Conservation (phyloP, 331 rosid species). For the Quercus phellos region DNA sequence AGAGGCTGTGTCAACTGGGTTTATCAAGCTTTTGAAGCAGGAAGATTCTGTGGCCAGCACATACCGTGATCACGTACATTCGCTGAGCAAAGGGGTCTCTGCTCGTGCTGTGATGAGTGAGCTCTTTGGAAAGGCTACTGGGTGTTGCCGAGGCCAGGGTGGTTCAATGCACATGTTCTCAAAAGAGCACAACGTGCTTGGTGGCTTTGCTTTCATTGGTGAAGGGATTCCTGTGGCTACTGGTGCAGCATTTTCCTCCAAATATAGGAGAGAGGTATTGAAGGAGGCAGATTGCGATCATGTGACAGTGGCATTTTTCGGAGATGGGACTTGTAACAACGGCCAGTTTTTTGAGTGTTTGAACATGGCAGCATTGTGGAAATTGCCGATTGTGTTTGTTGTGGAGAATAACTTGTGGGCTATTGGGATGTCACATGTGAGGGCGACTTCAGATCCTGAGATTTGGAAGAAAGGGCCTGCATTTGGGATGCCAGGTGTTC, state of each 20-base stretch:
- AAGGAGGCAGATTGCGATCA: constrained; percentile 65
- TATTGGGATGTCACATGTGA: constrained; percentile 94
- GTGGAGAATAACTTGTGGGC: constrained; percentile 99
- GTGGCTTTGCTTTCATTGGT: constrained; percentile 97
- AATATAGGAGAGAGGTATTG: constrained; percentile 77
- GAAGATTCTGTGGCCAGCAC: constrained; percentile 88
- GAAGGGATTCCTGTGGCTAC: constrained; percentile 99
- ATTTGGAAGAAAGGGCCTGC: constrained; percentile 99
- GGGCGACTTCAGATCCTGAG: constrained; percentile 96
- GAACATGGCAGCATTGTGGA: constrained; percentile 98
- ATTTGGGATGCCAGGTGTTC: constrained; percentile 96
- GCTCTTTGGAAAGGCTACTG: constrained; percentile 92
- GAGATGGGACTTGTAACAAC: constrained; percentile 93
- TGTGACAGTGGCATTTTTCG: constrained; percentile 83
- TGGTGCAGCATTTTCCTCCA: constrained; percentile 82
- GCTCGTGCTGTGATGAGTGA: constrained; percentile 95
- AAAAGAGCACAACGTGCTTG: constrained; percentile 73
- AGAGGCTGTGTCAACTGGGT: constrained; percentile 98
- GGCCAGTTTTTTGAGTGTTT: constrained; percentile 97
- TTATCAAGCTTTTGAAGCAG: constrained; percentile 73
- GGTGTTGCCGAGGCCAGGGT: constrained; percentile 98
- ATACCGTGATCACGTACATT: constrained; percentile 98
- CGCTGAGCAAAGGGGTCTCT: constrained; percentile 92
- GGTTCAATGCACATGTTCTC: constrained; percentile 99
- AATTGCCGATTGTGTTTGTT: constrained; percentile 89